phyloP scores from a whole-genome alignment of 2,329 filamentous ascomycete species.

The Cercospora canescens region DNA sequence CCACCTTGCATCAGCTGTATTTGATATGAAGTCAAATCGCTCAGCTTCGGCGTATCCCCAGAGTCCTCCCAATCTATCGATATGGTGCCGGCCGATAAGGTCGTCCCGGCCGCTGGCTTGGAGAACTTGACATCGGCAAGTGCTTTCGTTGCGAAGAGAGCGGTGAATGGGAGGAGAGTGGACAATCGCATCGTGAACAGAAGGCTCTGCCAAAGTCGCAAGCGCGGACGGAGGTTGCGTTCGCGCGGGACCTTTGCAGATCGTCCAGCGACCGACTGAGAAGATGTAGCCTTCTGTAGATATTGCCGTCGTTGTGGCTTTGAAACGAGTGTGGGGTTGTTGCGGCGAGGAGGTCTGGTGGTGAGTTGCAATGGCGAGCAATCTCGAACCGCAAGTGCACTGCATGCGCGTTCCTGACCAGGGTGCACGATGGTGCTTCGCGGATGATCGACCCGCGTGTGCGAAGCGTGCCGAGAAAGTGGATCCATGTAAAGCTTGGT shows the following conservation, averaged over 20 bases:
- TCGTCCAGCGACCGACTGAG: background rate
- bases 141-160: slow-evolving; percentile 43
- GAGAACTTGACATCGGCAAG: slow-evolving; percentile 58
- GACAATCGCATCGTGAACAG: slow-evolving; percentile 7
- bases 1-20: slow-evolving; percentile 63
- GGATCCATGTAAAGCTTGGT: background rate
- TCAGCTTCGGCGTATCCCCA: slow-evolving; percentile 50
- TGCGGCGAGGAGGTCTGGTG: background rate
- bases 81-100: slow-evolving; percentile 53
- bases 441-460: slow-evolving; percentile 1
- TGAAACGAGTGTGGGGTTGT: background rate
- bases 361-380: background rate
- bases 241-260: background rate
- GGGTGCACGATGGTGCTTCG: background rate
- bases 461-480: background rate
- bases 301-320: background rate
- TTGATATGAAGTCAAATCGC: slow-evolving; percentile 56
- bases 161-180: slow-evolving; percentile 15
- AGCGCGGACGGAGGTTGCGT: background rate
- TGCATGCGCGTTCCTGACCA: slow-evolving; percentile 3
- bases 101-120: slow-evolving; percentile 52
- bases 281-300: background rate
- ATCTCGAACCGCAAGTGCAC: background rate
- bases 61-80: slow-evolving; percentile 59
- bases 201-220: background rate